A percentile compares a stretch with the other conserved stretches of the same genome.
These are phyloP conservation scores for Phyllosticta citriasiana DNA, from an alignment of 2,329 filamentous ascomycete species.

Conservation along the genomic window DNA sequence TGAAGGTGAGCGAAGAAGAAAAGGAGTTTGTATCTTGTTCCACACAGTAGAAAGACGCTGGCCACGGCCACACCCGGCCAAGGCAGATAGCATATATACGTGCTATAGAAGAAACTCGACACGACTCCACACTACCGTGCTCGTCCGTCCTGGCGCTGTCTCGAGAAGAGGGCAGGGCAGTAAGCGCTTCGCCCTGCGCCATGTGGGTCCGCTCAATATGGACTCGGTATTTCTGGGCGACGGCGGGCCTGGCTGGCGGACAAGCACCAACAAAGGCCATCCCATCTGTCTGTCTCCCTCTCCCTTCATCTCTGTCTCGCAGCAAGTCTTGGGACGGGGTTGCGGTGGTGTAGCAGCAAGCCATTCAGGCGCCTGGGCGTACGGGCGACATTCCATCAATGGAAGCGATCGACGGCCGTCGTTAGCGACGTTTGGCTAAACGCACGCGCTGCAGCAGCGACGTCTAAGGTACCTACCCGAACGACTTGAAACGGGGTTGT, in stretches of 20 bases:
- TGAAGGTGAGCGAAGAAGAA: constrained; percentile 1
- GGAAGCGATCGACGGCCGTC: not conserved
- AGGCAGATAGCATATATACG: not conserved
- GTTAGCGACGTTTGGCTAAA: not conserved
- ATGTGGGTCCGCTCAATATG: not conserved
- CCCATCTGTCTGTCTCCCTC: too few relatives aligned
- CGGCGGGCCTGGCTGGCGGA: not conserved
- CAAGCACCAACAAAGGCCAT: too few relatives aligned
- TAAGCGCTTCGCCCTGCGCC: not conserved
- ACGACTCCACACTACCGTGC: not conserved
- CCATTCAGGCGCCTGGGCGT: not conserved
- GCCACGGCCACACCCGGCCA: not conserved
- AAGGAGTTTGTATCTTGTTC: not conserved
- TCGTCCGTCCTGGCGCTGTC: too few relatives aligned
- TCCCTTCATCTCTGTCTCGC: not conserved
- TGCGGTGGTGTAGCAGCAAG: not conserved
- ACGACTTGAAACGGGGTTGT: not conserved
- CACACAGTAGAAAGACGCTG: constrained; percentile 1
- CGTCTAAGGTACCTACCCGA: not conserved
- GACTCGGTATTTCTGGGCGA: not conserved
- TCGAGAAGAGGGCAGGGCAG: not conserved
- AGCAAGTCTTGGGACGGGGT: not conserved
- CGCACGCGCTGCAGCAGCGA: not conserved
- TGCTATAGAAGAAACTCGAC: not conserved
- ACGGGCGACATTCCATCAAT: not conserved